Evolutionary conservation across 805 yeast genomes (phyloP), one percentile per base, ranked within the genome.

Genomic region (Metschnikowia colocasiae): DNA sequence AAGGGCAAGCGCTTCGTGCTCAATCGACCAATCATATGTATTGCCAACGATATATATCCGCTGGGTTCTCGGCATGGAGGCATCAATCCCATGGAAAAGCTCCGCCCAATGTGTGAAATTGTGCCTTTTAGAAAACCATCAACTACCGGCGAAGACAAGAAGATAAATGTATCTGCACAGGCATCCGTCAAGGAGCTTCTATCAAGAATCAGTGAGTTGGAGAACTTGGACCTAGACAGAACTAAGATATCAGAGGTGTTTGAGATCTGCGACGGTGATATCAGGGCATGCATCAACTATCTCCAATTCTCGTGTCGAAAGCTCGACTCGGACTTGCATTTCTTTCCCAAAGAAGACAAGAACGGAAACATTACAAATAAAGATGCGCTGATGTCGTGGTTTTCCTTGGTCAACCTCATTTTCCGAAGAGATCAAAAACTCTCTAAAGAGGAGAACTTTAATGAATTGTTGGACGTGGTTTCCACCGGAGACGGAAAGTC

Each of bases 21-120:
- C 36, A 71, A 75, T 56, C 75, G 98, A 54, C 98, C 98, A 1
- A 88, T 94, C 16, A 87, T 92, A 45, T 91, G 96, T 35, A 80
- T 94, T 47, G 95, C 97, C 62, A 94, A 92, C 60, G 96, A 94
- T 59, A 74, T 87, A 1, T 90, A 87, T 62, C 54, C 62, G 13
- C 53, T 52, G 18, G 52, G 54, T 2, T 45, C 66, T 1, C 56
- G 67, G 4, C 50, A 46, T n/a, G 54, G 53, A 30, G 65, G 66
- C 4, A 55, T 59, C 7, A 79, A 82, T 2, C 80, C 87, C 1
- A 70, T 92, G 65, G 95, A 88, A 44, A 81, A 80, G 47, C 69
- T 92, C 50, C 79, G 92, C 51, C 84, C 85, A 0, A 67, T 75
- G 49, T 81, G 92, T 52, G 97, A 92, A 57, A 72, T 87, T 6